Percentiles rank a stretch among this genome's conserved stretches.
phyloP scores from a whole-genome alignment of 768 basidiomycete genomes.

The Panaeolus cyanescens region DNA sequence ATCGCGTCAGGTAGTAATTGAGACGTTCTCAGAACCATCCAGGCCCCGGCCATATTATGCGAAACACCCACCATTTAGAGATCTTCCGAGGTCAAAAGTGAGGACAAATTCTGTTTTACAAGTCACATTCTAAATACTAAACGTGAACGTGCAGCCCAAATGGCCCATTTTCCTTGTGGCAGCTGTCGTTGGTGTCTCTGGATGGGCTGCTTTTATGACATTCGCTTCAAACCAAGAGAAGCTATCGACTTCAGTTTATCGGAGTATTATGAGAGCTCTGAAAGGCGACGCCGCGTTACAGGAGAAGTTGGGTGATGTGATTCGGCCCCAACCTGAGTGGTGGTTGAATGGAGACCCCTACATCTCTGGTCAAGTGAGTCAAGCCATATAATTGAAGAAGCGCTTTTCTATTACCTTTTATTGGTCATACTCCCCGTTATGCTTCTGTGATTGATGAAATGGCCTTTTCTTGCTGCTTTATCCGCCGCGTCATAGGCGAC shows the following conservation, averaged over 20 bases:
- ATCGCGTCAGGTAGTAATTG: slow-evolving; percentile 17
- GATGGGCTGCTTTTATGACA: slow-evolving; percentile 70
- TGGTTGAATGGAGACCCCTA: slow-evolving; percentile 78
- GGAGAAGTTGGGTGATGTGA: slow-evolving; percentile 63
- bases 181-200: slow-evolving; percentile 52
- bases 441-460: not conserved
- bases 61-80: slow-evolving; percentile 33
- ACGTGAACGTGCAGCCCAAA: slow-evolving; percentile 32
- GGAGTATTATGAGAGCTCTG: slow-evolving; percentile 62
- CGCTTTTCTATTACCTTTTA: not conserved
- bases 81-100: slow-evolving; percentile 39
- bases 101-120: not conserved
- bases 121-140: not conserved
- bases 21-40: slow-evolving; percentile 31
- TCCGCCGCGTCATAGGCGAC: not conserved
- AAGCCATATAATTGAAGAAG: not conserved
- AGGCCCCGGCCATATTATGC: slow-evolving; percentile 39
- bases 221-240: slow-evolving; percentile 79
- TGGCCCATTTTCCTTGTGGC: slow-evolving; percentile 63
- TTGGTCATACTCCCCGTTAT: not conserved
- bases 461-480: not conserved
- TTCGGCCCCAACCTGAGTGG: slow-evolving; percentile 67
- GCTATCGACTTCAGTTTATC: slow-evolving; percentile 73
- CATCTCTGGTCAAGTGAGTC: slow-evolving; percentile 66
- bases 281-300: slow-evolving; percentile 51